Percentiles rank a stretch among this genome's conserved stretches.
Evolutionary conservation across 805 yeast species (phyloP).

Genomic region (Tetrapisispora iriomotensis): DNA sequence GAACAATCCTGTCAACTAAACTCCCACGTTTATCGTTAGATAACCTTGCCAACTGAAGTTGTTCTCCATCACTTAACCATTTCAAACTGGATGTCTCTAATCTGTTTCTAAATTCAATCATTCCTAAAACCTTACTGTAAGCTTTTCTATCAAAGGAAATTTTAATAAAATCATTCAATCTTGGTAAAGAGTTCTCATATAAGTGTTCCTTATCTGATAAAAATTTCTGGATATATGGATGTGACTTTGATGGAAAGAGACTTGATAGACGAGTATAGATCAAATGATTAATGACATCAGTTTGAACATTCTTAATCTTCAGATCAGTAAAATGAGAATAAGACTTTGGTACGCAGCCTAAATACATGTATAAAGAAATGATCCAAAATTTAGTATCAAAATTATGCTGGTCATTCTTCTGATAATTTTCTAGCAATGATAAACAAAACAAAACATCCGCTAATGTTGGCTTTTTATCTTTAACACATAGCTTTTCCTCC

Average conservation of each 20-base stretch:
- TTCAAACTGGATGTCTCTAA: constrained; percentile 42
- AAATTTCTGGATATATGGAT: constrained; percentile 23
- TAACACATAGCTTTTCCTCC: constrained; percentile 23
- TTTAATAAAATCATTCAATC: constrained; percentile 41
- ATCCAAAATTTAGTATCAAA: constrained; percentile 66
- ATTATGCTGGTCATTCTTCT: constrained; percentile 54
- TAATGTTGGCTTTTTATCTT: constrained; percentile 10
- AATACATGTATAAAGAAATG: constrained; percentile 45
- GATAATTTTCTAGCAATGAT: constrained; percentile 48
- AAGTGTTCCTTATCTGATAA: constrained; percentile 34
- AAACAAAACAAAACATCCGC: constrained; percentile 34
- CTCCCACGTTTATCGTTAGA: constrained; percentile 23
- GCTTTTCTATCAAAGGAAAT: constrained; percentile 49
- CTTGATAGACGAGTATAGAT: constrained; percentile 41
- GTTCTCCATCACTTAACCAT: constrained; percentile 24
- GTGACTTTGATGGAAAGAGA: constrained; percentile 34
- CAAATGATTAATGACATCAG: constrained; percentile 55
- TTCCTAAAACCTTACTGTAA: constrained; percentile 58
- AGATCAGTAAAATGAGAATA: constrained; percentile 41
- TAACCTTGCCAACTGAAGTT: constrained; percentile 20
- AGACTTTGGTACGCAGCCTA: constrained; percentile 49
- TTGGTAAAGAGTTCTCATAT: constrained; percentile 41
- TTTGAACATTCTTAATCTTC: constrained; percentile 65
- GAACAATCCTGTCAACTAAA: constrained; percentile 11
- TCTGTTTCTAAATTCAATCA: constrained; percentile 49